A percentile compares a stretch with the other conserved stretches of the same genome.
phyloP scores from a whole-genome alignment of 2,329 filamentous ascomycete species.

The Fusarium sp. region DNA sequence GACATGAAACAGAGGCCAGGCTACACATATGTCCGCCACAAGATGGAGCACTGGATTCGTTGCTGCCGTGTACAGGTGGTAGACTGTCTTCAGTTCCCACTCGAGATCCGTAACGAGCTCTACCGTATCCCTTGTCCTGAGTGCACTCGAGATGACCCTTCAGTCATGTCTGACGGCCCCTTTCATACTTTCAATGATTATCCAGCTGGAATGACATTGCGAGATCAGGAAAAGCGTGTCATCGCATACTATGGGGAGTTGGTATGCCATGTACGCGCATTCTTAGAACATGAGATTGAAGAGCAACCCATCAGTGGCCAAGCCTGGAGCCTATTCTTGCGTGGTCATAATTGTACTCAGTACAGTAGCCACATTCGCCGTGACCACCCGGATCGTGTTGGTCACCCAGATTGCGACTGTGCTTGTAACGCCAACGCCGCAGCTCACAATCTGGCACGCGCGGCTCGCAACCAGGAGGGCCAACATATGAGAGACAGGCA shows the following conservation, averaged over 20 bases:
- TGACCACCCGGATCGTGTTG: background rate
- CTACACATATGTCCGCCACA: slow-evolving; percentile 27
- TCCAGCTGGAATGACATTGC: background rate
- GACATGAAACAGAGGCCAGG: background rate
- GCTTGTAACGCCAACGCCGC: slow-evolving; percentile 4
- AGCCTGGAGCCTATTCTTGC: background rate
- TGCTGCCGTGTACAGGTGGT: slow-evolving; percentile 13
- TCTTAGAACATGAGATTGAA: background rate
- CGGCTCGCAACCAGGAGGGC: slow-evolving; percentile 19
- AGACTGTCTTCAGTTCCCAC: slow-evolving; percentile 5
- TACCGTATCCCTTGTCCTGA: slow-evolving; percentile 24
- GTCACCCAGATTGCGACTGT: slow-evolving; percentile 13
- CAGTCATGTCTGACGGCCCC: slow-evolving; percentile 9
- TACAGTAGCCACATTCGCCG: background rate
- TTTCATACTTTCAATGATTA: background rate
- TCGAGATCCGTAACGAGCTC: slow-evolving; percentile 21
- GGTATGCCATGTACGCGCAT: background rate
- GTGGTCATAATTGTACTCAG: slow-evolving; percentile 19
- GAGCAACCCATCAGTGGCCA: background rate
- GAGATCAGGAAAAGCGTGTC: background rate
- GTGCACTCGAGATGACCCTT: slow-evolving; percentile 27
- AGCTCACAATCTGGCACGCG: slow-evolving; percentile 28
- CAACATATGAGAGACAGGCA: background rate
- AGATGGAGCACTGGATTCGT: slow-evolving; percentile 19
- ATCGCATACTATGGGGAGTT: background rate